Base-by-base conservation (phyloP, 352 stramenopile genomes). In the Phytophthora aleatoria region DNA sequence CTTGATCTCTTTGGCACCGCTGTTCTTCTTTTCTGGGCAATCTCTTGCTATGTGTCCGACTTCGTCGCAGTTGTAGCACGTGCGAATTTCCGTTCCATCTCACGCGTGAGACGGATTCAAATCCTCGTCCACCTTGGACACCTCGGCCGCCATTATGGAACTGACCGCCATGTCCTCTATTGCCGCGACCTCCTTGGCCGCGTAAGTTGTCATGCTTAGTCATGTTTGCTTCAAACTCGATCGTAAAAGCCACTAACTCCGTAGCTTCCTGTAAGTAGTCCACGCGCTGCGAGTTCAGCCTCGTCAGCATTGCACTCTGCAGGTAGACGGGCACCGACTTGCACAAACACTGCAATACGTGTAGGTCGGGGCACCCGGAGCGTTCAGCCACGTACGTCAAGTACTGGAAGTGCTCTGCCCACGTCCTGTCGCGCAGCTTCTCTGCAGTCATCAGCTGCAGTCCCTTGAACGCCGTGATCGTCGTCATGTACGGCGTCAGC, bases 401-500 rank as follows among this genome's bases (percentile, higher is more conserved):
- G 47, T 64, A 64, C 48, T 64, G 28, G n/a, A 27, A 64, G 28
- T 57, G 47, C 16, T 64, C 57, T 8, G 39, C 10, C 36, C 47
- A 64, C 10, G 47, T 47, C 16, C 39, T 20, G 38, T 24, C 31
- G 2, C 20, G 33, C 36, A 5, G 20, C 27, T 52, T 64, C 28
- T 50, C 27, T 6, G 30, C 16, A 7, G 16, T 16, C 57, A 64
- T 64, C 27, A 64, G 11, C 35, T 47, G 15, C 27, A 44, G 10
- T 30, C 27, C 57, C 38, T 64, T 50, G 10, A 8, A 33, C 2
- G 43, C 26, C 38, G 48, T 35, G 15, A 57, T 64, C 12, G 26
- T n/a, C 16, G 27, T 47, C 28, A 30, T 38, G 30, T 20, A 20
- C 20, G 20, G 20, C 20, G 0, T 1, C 20, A 20, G 20, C 20